Evolutionary conservation across 2,329 filamentous ascomycete species (phyloP), one percentile per base, ranked within the genome.

Genomic region (Saccharata proteae): DNA sequence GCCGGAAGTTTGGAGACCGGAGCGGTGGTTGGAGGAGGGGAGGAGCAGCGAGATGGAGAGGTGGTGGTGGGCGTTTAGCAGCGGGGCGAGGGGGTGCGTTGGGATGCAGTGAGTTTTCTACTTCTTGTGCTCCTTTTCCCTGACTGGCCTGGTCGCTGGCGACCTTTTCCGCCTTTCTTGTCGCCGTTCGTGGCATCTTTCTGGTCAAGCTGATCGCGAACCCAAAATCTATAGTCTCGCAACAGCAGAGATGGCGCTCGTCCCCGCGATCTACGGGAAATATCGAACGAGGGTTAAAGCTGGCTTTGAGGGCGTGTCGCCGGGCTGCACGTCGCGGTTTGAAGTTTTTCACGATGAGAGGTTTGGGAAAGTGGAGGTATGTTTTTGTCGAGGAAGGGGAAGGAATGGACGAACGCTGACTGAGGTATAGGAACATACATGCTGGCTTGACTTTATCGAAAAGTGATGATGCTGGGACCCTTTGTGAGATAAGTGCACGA

Each of bases 241-340:
- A 2, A 64, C 65, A 54, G 60, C 61, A 9, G 64, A 67, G 40
- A 66, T 68, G 62, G 62, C 59, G 1, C 42, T 68, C 6, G 43
- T 61, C 1, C 54, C 61, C 4, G 57, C 59, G 2, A 38, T 68
- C 4, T 66, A 68, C 42, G 44, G 57, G 29, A 48, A 43, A 16
- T 68, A 65, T 40, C 46, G 28, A 3, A 65, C 62, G 2, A 40
- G 39, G 27, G 11, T 29, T 10, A 29, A 29, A 13, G 31, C 39
- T 16, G 43, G 48, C 5, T 47, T 46, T n/a, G 47, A 54, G 14
- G 38, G 43, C 13, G 40, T 46, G 0, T 52, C 51, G 4, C 59
- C 59, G 1, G 55, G 52, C 1, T 55, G 61, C 18, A 61, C 55
- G 1, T 58, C 51, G 34, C 49, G 57, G 9, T 60, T 60, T 33